Base-by-base conservation (phyloP, 2,329 filamentous ascomycete species). In the Westerdykella ornata region DNA sequence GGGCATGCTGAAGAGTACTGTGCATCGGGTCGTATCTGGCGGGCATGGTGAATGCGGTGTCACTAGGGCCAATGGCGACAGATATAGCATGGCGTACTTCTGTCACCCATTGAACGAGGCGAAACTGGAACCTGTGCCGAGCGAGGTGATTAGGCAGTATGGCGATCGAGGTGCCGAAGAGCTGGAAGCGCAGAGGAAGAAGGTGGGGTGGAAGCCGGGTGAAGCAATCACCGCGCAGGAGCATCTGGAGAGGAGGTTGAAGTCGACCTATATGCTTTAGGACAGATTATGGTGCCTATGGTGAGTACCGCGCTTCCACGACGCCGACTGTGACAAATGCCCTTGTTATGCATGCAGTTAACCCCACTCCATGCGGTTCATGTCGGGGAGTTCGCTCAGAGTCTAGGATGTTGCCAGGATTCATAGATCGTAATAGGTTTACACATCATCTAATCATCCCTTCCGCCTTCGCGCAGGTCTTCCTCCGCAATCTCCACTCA, bases 21-120 rank as follows among this genome's bases (percentile, higher is more conserved):
- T 96, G 5, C 92, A 97, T 61, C 74, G 90, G 9, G 92, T 97
- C 20, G 80, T 90, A 0, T 92, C 95, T 54, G 62, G 19, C 22
- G 53, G n/a, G n/a, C n/a, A n/a, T n/a, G n/a, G n/a, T n/a, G n/a
- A n/a, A 53, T 0, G 67, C 68, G 1, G 68, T 22, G 64, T 20
- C 9, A 22, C 5, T 39, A 18, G 42, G 37, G 48, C 62, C 46
- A 46, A 54, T 17, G 49, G 63, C n/a, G 59, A 71, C 36, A 59
- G 78, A 42, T 80, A 80, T 53, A 75, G 71, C 41, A 74, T 81
- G 46, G 78, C 74, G 16, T 82, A 78, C 53, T 82, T 82, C 56
- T 80, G 76, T 51, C 78, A 82, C 63, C 78, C 79, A 6, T 49
- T 74, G n/a, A 71, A 81, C 57, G 63, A 70, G 6, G 75, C 70